Base-by-base conservation (phyloP, 106 monocot species). In the Dioscorea zingiberensis region DNA sequence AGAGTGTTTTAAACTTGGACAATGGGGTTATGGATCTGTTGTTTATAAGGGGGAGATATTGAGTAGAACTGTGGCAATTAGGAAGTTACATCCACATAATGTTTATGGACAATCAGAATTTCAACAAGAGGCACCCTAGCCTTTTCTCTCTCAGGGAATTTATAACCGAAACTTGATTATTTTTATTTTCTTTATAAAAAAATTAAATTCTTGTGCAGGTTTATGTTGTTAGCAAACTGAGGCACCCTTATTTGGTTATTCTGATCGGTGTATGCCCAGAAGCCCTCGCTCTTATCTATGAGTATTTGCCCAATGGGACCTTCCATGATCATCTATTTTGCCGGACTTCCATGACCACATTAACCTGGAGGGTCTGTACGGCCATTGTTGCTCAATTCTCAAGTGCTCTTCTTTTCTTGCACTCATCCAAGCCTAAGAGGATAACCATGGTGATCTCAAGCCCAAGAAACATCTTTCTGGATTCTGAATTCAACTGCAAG, bases 11-110 rank as follows among this genome's bases (percentile, higher is more conserved):
- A 89, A 85, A 61, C 68, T 89, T 47, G 72, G 82, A 7, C 75
- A 81, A 18, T 73, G 73, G 29, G 80, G 80, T 54, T 73, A 71
- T 54, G 83, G 81, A 30, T 76, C 76, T 66, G 74, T 89, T 14
- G 74, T 93, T 11, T 93, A 89, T 28, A 93, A 85, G 65, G 93
- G 88, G 44, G 93, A 93, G 54, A 75, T 93, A 45, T 58, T 81
- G 47, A 73, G 74, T 54, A 83, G 63, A 83, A 93, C 54, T 54
- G 85, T 93, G 44, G 78, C 70, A 24, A 83, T 93, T 13, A 85
- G 75, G 58, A 83, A 78, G 56, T 66, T 89, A 57, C 76, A 86
- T 72, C 67, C 60, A 12, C 76, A 71, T 66, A 85, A 81, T 62
- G 54, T 72, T 62, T 83, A 76, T 58, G 76, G 80, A 19, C 68